phyloP scores from a whole-genome alignment of 345 rosid genomes.

The Melaleuca alternifolia region DNA sequence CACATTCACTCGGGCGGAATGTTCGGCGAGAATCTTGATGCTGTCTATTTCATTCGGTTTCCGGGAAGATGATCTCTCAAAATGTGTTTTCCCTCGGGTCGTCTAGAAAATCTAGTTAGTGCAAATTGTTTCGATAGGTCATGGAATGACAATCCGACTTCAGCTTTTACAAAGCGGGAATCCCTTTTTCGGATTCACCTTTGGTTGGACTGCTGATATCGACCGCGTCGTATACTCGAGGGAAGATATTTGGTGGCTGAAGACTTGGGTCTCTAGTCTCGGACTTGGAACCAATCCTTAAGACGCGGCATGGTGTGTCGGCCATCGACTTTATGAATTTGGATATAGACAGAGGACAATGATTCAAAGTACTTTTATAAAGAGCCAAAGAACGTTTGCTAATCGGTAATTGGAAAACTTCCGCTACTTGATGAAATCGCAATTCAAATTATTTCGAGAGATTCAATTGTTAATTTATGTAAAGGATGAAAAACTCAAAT shows the following conservation, averaged over 20 bases:
- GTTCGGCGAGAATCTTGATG: background rate
- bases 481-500: background rate
- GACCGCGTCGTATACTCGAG: background rate
- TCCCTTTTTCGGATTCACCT: background rate
- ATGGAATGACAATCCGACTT: background rate
- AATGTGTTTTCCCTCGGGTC: background rate
- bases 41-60: background rate
- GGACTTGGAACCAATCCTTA: too few relatives aligned
- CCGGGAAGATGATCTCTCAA: background rate
- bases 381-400: too few relatives aligned
- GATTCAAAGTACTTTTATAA: accelerated
- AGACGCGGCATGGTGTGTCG: too few relatives aligned
- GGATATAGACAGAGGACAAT: background rate
- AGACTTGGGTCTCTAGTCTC: too few relatives aligned
- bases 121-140: accelerated
- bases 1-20: background rate
- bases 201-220: too few relatives aligned
- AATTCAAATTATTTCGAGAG: background rate
- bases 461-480: background rate
- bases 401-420: too few relatives aligned
- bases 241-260: background rate
- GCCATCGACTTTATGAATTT: background rate
- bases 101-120: too few relatives aligned
- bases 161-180: background rate
- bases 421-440: background rate